Conservation (phyloP, 129 eudicot genomes). For the sunflower (Helianthus annuus) region HanXRQr2.0-SUNRISE NC_035445.2:123860533-123861032, state of each 20-base stretch:
- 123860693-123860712: too few relatives aligned
- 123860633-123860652: too few relatives aligned
- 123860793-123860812: too few relatives aligned
- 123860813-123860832: too few relatives aligned
- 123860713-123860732: too few relatives aligned
- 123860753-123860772: too few relatives aligned
- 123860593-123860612: slow-evolving; percentile 52
- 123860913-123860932: neutral
- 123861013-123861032: slow-evolving; percentile 56
- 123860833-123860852: neutral
- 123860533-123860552: slow-evolving; percentile 79
- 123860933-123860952: neutral
- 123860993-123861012: neutral
- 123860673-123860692: too few relatives aligned
- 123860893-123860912: neutral
- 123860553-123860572: slow-evolving; percentile 65
- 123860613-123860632: neutral
- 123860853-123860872: neutral
- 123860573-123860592: slow-evolving; percentile 60
- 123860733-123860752: too few relatives aligned
- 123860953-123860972: neutral
- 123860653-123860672: too few relatives aligned
- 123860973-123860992: neutral
- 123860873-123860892: too few relatives aligned
- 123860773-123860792: too few relatives aligned